Evolutionary conservation across 75 land plant species (phyloP), one percentile per base, ranked within the genome.

Genomic region (Sequoiadendron giganteum): DNA sequence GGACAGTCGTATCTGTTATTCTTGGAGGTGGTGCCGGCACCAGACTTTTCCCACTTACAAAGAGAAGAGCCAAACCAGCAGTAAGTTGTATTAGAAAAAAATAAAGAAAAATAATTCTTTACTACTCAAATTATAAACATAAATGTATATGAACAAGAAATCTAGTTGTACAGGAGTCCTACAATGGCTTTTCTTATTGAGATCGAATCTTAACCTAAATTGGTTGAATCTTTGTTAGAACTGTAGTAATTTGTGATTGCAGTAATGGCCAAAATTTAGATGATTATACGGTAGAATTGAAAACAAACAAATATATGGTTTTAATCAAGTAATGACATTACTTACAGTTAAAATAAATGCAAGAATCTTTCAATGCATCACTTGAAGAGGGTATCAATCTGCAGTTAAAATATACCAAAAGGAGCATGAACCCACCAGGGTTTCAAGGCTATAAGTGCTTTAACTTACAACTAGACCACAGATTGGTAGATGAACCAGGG

Each of bases 11-110:
- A 72, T 94, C 95, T 52, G 89, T 94, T 11, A 93, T 94, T 76
- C 88, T 94, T 9, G 95, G 95, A 86, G 95, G 95, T 83, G 95
- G 95, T 85, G 95, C 95, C 25, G 95, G 95, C 3, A 94, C 95
- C 30, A 94, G 95, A 39, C 91, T 94, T 28, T 94, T 90, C 76
- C 95, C 95, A 25, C 94, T 94, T 81, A 94, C 95, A 28, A 93
- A 91, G 47, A 93, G 89, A 76, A 88, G 95, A 10, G 95, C 95
- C 34, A 94, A 94, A 73, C 95, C 95, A 38, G 95, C 95, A 25
- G 95, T 94, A 90, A 91, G 88, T 47, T 28, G 19, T 54, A 25
- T 36, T 85, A 38, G 15, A 1, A 43, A 43, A 34, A 75, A 32
- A 10, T 36, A 30, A 2, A 75, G 15, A 34, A 32, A 34, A 75